A percentile compares a stretch with the other conserved stretches of the same genome.
These are phyloP conservation scores for Xylariales sp. DNA, from an alignment of 2,329 filamentous ascomycete genomes.

Conservation along the genomic window DNA sequence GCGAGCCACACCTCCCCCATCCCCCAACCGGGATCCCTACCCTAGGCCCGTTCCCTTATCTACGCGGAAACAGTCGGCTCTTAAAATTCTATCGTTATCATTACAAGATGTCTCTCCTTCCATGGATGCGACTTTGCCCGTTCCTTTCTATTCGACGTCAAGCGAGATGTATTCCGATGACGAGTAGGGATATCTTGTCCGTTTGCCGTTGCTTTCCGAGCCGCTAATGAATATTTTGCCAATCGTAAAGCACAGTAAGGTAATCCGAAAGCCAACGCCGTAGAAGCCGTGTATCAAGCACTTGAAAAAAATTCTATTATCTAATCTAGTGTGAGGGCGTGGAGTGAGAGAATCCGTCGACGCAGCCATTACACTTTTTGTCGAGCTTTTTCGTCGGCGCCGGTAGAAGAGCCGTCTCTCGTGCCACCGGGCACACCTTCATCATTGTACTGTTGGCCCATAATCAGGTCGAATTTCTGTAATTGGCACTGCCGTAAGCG, in stretches of 20 bases:
- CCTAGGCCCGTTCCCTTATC: not conserved
- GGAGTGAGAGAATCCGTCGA: not conserved
- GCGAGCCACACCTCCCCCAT: conserved; percentile 19
- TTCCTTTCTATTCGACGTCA: not conserved
- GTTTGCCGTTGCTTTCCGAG: not conserved
- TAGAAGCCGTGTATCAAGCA: not conserved
- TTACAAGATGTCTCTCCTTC: conserved; percentile 15
- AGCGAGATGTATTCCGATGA: not conserved
- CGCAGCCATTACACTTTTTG: not conserved
- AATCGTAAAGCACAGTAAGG: not conserved
- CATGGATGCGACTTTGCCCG: not conserved
- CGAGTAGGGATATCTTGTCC: not conserved
- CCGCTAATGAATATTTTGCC: not conserved
- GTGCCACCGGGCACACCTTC: conserved; percentile 27
- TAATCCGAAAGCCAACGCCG: not conserved
- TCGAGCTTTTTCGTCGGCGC: conserved; percentile 37
- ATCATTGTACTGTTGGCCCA: conserved; percentile 40
- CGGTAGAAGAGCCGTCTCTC: conserved; percentile 31
- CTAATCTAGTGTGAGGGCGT: not conserved
- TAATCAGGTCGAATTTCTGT: conserved; percentile 47
- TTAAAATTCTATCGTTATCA: not conserved
- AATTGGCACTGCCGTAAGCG: conserved; percentile 13
- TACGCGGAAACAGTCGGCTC: conserved; percentile 16
- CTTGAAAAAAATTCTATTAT: not conserved
- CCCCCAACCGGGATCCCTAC: not conserved